Base-by-base conservation (phyloP, 2,329 filamentous ascomycete genomes). In the Mariannaea sp. region DNA sequence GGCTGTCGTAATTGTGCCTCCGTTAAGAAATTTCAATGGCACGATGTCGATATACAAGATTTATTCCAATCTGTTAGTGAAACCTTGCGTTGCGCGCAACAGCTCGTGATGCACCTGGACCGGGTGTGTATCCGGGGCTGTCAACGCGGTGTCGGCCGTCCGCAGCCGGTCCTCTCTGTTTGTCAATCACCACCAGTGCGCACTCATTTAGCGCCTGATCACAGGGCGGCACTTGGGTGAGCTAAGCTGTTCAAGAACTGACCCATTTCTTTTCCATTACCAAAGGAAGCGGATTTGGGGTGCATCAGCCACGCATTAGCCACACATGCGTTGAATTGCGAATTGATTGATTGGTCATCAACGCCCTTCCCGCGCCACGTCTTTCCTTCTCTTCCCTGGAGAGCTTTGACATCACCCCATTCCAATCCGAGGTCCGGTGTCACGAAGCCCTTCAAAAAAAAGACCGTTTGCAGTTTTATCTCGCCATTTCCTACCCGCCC, bases 331-430 rank as follows among this genome's bases (percentile, higher is more conserved):
- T 16, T 22, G 40, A 61, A 65, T 57, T 59, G 45, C 36, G 41
- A 54, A 42, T 17, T 26, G 19, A 32, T 19, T 64, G 35, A 66
- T 66, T 66, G 64, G 64, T 51, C 48, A 59, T 50, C 7, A 43
- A 29, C 5, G 19, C 16, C 32, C 35, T 33, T 7, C 22, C 43
- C 32, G 43, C 43, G 61, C 63, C 58, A 59, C 61, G 46, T 29
- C 49, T 39, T 35, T 43, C 7, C 16, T 48, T 42, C 38, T 42
- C 58, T 27, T 40, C 58, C 27, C 24, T 58, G 50, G 50, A 44
- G 43, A 48, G 61, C 54, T 58, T 63, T 65, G 62, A 59, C 64
- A 66, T 66, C 57, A 65, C 62, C 53, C 53, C 49, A 50, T 52
- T 38, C 38, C 13, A 39, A n/a, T 52, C 55, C 46, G 39, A 19